Evolutionary conservation across 2,329 filamentous ascomycete species (phyloP), one percentile per base, ranked within the genome.

Genomic region (Neofusicoccum parvum): DNA sequence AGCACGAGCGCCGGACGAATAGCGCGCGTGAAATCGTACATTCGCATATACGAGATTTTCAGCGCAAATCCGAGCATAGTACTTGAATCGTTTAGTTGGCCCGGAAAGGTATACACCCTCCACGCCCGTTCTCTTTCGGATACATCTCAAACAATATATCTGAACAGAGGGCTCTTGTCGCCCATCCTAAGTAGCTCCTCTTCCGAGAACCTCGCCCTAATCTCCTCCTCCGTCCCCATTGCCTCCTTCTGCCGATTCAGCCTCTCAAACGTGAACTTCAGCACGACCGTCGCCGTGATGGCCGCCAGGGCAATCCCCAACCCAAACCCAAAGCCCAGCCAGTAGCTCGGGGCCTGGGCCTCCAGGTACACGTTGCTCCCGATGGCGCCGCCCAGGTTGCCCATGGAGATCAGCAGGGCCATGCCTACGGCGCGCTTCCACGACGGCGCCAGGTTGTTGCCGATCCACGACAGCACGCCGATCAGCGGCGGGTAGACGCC

Each of bases 381-480:
- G 20, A 76, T 68, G 12, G 74, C 71, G 7, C 74, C 74, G 5
- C 73, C 73, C n/a, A 73, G 67, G 14, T 74, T 73, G 14, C 72
- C 71, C 6, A 73, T 67, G 36, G 71, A 71, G 45, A 75, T 72
- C 54, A 72, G 74, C 58, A 72, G 70, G 3, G 70, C 73, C 43
- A 75, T 72, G 46, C 74, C 72, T 17, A 74, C 72, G 14, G 73
- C 72, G 9, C 74, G 72, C 41, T 72, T 73, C 41, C 81, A 82
- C 56, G 79, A 79, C 0, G 79, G 69, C 0, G 74, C 78, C 11
- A 83, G 74, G 56, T 82, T 81, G 23, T 77, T 67, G n/a, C 74
- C 67, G 36, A 82, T 76, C 11, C 54, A 58, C 23, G 54, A 32
- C 9, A 58, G 23, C 20, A 45, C 39, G 7, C 54, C 54, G 14